Evolutionary conservation across 331 rosid species (phyloP).

Genomic region (Malus hybrid): DNA sequence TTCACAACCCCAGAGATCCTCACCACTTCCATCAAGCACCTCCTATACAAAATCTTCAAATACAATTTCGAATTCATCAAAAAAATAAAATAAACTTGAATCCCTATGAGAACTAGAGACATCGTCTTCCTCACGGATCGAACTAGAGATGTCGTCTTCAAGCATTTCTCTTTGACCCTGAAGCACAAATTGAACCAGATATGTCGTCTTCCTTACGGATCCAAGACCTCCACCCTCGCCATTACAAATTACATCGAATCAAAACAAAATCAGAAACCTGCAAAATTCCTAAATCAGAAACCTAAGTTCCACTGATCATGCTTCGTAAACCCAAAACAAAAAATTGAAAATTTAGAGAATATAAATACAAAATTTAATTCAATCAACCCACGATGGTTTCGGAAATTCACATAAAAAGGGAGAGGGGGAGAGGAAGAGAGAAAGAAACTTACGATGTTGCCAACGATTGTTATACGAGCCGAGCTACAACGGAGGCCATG

Average conservation of each 20-base stretch:
- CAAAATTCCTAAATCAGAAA: too few relatives aligned
- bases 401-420: background rate
- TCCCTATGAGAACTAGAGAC: too few relatives aligned
- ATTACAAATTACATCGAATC: too few relatives aligned
- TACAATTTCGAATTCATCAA: too few relatives aligned
- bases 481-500: constrained; percentile 43
- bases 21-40: constrained; percentile 43
- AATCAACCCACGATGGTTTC: background rate
- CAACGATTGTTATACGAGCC: constrained; percentile 56
- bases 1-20: constrained; percentile 40
- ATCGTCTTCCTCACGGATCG: too few relatives aligned
- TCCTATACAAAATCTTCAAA: constrained; percentile 16
- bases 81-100: too few relatives aligned
- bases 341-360: background rate
- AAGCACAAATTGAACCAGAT: too few relatives aligned
- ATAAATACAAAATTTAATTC: background rate
- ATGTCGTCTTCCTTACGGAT: too few relatives aligned
- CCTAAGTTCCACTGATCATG: constrained; percentile 62
- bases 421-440: background rate
- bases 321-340: constrained; percentile 25
- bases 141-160: too few relatives aligned
- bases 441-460: constrained; percentile 56
- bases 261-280: too few relatives aligned
- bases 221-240: too few relatives aligned
- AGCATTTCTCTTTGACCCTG: too few relatives aligned